These are phyloP conservation scores for Cymbopogon flexuosus DNA, from an alignment of 202 grass and related monocot species.

Conservation along the genomic window DNA sequence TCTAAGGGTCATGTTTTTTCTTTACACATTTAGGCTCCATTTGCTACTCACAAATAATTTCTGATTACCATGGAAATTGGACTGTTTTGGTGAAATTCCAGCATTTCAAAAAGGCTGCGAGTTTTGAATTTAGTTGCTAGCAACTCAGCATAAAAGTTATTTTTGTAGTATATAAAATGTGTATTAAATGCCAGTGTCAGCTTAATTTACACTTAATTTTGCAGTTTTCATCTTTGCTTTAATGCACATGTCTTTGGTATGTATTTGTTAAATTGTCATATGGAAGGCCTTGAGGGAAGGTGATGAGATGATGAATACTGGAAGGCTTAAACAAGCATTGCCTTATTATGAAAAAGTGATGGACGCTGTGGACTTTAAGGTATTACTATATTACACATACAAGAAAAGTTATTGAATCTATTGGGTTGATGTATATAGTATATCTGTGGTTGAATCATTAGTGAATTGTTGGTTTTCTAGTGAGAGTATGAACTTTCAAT, in stretches of 20 bases:
- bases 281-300: conserved; percentile 77
- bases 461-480: conserved; percentile 20
- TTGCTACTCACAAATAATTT: not conserved
- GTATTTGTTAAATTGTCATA: conserved; percentile 29
- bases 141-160: not conserved
- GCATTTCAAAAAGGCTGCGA: not conserved
- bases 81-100: not conserved
- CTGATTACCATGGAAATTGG: not conserved
- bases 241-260: not conserved
- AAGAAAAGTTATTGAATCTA: not conserved
- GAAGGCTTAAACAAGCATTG: conserved; percentile 71
- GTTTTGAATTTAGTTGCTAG: not conserved
- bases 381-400: conserved; percentile 23
- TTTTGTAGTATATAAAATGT: not conserved
- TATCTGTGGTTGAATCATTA: not conserved
- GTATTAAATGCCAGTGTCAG: not conserved
- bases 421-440: not conserved
- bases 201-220: conserved; percentile 4
- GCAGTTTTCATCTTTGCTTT: conserved; percentile 1
- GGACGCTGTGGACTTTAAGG: conserved; percentile 78
- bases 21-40: not conserved
- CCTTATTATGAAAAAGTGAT: conserved; percentile 93
- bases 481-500: not conserved
- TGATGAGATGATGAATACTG: conserved; percentile 73
- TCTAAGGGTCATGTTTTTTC: not conserved